These are phyloP conservation scores for Apiotrichum mycotoxinovorans DNA, from an alignment of 1,284 basidiomycete species.

Conservation along the genomic window DNA sequence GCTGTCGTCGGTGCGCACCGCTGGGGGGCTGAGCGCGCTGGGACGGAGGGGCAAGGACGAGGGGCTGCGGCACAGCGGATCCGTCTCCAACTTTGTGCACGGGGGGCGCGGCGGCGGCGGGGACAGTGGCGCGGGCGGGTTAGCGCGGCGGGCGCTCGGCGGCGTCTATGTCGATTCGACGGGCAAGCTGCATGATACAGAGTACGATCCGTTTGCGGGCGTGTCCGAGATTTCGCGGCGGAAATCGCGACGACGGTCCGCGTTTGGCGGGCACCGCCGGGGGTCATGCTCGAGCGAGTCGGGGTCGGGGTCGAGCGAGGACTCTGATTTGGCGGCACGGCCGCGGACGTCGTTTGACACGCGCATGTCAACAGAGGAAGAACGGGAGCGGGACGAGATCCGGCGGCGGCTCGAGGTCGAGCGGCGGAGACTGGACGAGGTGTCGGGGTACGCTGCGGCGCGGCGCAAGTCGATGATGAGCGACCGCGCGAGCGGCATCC, in stretches of 20 bases:
- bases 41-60: constrained; percentile 15
- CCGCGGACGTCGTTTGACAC: constrained; percentile 3
- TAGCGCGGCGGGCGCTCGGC: neutral
- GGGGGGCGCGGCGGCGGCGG: neutral
- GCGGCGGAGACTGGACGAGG: constrained; percentile 39
- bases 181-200: constrained; percentile 48
- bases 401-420: constrained; percentile 38
- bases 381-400: constrained; percentile 30
- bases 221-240: constrained; percentile 41
- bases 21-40: constrained; percentile 29
- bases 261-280: constrained; percentile 41
- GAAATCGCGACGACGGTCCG: constrained; percentile 38
- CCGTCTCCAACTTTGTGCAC: constrained; percentile 8
- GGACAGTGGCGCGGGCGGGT: neutral
- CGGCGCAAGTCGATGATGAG: constrained; percentile 38
- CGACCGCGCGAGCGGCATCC: constrained; percentile 27
- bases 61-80: constrained; percentile 13
- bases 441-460: constrained; percentile 39
- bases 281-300: constrained; percentile 17
- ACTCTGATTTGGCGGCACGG: neutral
- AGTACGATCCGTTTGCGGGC: constrained; percentile 49
- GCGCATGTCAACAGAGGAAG: constrained; percentile 1
- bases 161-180: constrained; percentile 46
- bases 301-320: constrained; percentile 8
- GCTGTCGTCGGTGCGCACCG: constrained; percentile 25